Percentiles rank a stretch among this genome's conserved stretches.
These are phyloP conservation scores for Azolla pinnata DNA, from an alignment of 75 land plant genomes.

Conservation along the genomic window DNA sequence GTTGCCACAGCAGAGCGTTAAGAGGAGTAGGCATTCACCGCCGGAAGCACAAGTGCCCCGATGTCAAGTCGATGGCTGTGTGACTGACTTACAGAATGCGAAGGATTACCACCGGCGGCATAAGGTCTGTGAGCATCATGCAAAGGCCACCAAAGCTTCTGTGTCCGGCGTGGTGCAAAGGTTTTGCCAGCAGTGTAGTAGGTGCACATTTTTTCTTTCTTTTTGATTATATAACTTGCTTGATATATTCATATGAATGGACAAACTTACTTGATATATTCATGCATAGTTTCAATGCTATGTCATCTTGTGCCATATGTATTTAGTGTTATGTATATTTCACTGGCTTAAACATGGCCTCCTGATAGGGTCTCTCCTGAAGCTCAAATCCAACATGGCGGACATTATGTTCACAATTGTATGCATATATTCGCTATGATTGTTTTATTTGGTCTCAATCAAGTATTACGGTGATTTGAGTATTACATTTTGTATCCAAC, in stretches of 20 bases:
- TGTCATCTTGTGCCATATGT: too few relatives aligned
- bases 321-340: neutral
- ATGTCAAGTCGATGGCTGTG: slow-evolving; percentile 83
- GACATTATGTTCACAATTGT: too few relatives aligned
- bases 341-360: neutral
- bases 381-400: neutral
- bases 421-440: too few relatives aligned
- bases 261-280: neutral
- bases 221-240: neutral
- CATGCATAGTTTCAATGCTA: neutral
- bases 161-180: slow-evolving; percentile 70
- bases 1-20: slow-evolving; percentile 31
- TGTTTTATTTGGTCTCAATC: too few relatives aligned
- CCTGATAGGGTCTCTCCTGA: neutral
- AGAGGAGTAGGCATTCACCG: slow-evolving; percentile 41
- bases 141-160: slow-evolving; percentile 54
- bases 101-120: slow-evolving; percentile 81
- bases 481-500: too few relatives aligned
- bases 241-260: neutral
- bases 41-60: slow-evolving; percentile 28
- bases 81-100: slow-evolving; percentile 53
- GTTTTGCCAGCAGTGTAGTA: slow-evolving; percentile 92
- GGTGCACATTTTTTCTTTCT: slow-evolving; percentile 21
- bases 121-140: slow-evolving; percentile 75
- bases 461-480: too few relatives aligned